Evolutionary conservation across 2,329 filamentous ascomycete genomes (phyloP).

Genomic region (Fusarium dimerum): DNA sequence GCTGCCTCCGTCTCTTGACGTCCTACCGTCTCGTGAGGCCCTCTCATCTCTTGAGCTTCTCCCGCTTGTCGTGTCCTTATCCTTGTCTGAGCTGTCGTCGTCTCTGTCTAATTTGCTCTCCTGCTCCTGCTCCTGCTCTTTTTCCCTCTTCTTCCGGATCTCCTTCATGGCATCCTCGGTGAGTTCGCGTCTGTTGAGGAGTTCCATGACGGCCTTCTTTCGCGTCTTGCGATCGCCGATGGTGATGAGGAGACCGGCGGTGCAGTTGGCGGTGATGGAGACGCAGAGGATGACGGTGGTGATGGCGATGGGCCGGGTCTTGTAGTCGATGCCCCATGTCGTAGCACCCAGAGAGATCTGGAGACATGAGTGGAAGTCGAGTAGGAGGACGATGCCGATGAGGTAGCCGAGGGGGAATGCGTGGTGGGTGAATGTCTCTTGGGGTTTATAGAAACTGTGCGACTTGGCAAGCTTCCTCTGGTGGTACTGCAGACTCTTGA

Average conservation of each 20-base stretch:
- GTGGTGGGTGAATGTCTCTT: conserved; percentile 80
- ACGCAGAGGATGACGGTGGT: conserved; percentile 81
- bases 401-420: conserved; percentile 76
- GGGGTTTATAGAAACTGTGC: conserved; percentile 86
- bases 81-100: conserved; percentile 6
- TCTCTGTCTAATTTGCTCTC: conserved; percentile 5
- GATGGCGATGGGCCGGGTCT: conserved; percentile 66
- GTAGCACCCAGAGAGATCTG: conserved; percentile 78
- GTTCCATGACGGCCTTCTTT: conserved; percentile 83
- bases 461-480: conserved; percentile 78
- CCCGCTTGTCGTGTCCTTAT: conserved; percentile 10
- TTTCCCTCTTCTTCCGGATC: conserved; percentile 45
- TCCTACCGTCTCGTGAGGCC: neutral
- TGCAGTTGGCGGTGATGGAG: conserved; percentile 76
- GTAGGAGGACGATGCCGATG: conserved; percentile 73
- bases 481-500: conserved; percentile 71
- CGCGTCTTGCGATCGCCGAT: conserved; percentile 75
- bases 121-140: conserved; percentile 25
- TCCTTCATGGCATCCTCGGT: conserved; percentile 60
- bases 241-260: conserved; percentile 73
- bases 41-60: conserved; percentile 11
- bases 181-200: conserved; percentile 74
- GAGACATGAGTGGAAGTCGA: conserved; percentile 77
- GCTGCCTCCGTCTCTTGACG: conserved; percentile 4
- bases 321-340: conserved; percentile 78